Percentiles rank a stretch among this genome's conserved stretches.
Evolutionary conservation across 2,329 filamentous ascomycete species (phyloP).

Genomic region (Ophiosphaerella herpotricha): DNA sequence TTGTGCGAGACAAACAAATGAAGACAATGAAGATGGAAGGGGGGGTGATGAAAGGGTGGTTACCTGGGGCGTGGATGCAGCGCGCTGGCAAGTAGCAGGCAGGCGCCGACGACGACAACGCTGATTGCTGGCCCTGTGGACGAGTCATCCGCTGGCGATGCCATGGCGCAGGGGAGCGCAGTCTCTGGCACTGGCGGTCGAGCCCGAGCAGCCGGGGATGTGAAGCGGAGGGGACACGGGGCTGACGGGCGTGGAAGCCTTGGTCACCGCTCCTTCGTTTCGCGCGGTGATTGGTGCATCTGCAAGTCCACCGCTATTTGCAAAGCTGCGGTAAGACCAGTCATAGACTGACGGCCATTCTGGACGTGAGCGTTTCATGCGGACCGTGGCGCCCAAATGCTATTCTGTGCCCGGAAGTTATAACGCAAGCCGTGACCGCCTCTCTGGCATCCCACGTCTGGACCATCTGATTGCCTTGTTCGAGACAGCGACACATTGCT

Average conservation of each 20-base stretch:
- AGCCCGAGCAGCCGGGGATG: constrained; percentile 21
- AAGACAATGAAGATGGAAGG: too few relatives aligned
- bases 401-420: constrained; percentile 32
- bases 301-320: constrained; percentile 10
- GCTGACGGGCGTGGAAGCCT: constrained; percentile 25
- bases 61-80: too few relatives aligned
- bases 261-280: constrained; percentile 14
- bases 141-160: constrained; percentile 31
- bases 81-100: too few relatives aligned
- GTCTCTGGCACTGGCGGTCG: constrained; percentile 31
- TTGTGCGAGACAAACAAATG: constrained; percentile 4
- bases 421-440: constrained; percentile 35
- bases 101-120: too few relatives aligned
- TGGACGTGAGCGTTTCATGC: constrained; percentile 32
- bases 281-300: constrained; percentile 2
- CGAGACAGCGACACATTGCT: constrained; percentile 36
- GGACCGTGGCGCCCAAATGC: constrained; percentile 26
- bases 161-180: constrained; percentile 11
- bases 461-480: constrained; percentile 37
- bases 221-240: constrained; percentile 12
- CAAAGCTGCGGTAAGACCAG: constrained; percentile 27
- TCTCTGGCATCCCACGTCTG: constrained; percentile 34
- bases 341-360: constrained; percentile 21
- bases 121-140: constrained; percentile 23
- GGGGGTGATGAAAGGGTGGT: too few relatives aligned